Percentiles rank a stretch among this genome's conserved stretches.
phyloP scores from a whole-genome alignment of 1,139 yeast genomes.

The Geotrichum phurueaensis region DNA sequence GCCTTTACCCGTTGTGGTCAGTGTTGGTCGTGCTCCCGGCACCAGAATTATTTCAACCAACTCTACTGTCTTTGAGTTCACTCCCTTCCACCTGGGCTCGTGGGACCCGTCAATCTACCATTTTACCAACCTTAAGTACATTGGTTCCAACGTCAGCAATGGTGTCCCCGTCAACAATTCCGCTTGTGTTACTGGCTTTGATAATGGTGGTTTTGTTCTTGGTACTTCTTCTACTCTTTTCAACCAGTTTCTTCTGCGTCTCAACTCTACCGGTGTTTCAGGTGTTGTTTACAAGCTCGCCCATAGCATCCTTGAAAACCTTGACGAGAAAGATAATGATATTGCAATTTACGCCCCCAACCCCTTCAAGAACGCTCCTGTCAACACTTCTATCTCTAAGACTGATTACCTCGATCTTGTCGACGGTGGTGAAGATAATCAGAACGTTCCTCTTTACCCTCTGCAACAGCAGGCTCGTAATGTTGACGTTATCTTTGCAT shows the following conservation, averaged over 20 bases:
- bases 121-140: conserved; percentile 65
- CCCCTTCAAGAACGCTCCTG: conserved; percentile 48
- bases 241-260: conserved; percentile 58
- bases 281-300: conserved; percentile 45
- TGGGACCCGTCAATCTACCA: conserved; percentile 79
- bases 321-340: conserved; percentile 43
- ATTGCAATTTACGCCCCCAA: conserved; percentile 71
- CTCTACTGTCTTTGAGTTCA: conserved; percentile 78
- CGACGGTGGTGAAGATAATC: conserved; percentile 88
- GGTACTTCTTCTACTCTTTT: conserved; percentile 79
- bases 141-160: conserved; percentile 60
- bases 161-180: conserved; percentile 41
- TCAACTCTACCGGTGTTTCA: conserved; percentile 49
- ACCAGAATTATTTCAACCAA: conserved; percentile 45
- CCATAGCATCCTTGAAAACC: conserved; percentile 25
- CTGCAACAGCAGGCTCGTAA: conserved; percentile 62
- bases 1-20: conserved; percentile 86
- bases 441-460: conserved; percentile 75
- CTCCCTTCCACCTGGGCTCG: conserved; percentile 76
- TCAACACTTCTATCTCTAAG: conserved; percentile 28
- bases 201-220: conserved; percentile 68
- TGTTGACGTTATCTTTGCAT: conserved; percentile 76
- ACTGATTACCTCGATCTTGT: conserved; percentile 53
- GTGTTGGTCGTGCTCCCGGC: conserved; percentile 79
- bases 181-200: conserved; percentile 59